phyloP scores from a whole-genome alignment of 2,329 filamentous ascomycete species.

The Penicillium sp. region DNA sequence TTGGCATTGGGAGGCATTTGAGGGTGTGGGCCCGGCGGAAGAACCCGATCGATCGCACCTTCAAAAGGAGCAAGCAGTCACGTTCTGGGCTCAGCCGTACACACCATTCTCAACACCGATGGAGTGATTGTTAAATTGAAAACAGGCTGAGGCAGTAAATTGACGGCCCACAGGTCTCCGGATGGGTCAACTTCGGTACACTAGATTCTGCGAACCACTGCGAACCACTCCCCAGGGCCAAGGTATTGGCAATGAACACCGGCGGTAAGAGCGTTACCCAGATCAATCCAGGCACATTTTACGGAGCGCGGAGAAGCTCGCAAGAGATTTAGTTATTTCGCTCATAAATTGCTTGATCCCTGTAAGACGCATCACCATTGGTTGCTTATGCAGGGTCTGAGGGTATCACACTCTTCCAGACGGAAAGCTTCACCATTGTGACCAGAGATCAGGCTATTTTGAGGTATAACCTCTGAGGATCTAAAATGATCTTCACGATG shows the following conservation, averaged over 20 bases:
- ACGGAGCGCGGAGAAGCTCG: not conserved
- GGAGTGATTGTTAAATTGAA: not conserved
- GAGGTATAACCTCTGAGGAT: no score
- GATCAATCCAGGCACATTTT: not conserved
- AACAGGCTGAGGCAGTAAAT: no score
- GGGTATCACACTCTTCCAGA: not conserved
- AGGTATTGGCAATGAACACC: not conserved
- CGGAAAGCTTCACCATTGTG: not conserved
- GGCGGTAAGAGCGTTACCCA: not conserved
- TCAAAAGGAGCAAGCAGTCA: not conserved
- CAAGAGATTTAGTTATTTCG: not conserved
- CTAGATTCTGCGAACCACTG: not conserved
- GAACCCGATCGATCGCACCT: not conserved
- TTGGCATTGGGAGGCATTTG: not conserved
- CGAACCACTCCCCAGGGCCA: not conserved
- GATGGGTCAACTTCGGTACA: no score
- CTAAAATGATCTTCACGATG: no score
- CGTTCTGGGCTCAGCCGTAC: not conserved
- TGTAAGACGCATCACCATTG: not conserved
- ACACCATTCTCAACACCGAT: not conserved
- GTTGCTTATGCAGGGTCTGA: not conserved
- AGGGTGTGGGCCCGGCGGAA: not conserved
- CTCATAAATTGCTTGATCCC: not conserved
- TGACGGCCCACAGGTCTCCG: no score
- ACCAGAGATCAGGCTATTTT: not conserved